phyloP scores from a whole-genome alignment of 2,329 filamentous ascomycete genomes.

The Calonectria pteridis region DNA sequence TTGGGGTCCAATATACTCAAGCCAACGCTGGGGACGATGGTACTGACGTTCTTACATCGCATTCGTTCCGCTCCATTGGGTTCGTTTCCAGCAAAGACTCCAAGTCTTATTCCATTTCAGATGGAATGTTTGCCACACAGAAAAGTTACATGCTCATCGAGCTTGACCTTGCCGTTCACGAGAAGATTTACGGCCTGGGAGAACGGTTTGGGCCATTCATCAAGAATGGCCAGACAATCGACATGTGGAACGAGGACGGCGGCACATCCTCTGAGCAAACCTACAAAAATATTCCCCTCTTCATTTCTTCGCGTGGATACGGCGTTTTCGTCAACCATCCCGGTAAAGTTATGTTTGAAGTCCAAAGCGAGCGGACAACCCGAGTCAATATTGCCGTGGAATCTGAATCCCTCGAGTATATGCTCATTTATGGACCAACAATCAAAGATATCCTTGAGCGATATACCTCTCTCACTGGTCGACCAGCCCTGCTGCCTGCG shows the following conservation, averaged over 20 bases:
- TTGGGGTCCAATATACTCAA: neutral
- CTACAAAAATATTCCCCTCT: neutral
- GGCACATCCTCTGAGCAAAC: neutral
- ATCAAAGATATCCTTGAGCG: neutral
- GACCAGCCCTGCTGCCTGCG: neutral
- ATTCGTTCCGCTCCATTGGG: neutral
- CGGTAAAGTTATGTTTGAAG: neutral
- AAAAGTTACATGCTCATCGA: neutral
- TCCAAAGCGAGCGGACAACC: neutral
- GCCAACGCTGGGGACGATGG: neutral
- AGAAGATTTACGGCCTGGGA: neutral
- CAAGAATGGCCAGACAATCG: constrained; percentile 1
- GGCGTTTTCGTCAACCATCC: neutral
- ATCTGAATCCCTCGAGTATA: neutral
- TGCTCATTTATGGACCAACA: neutral
- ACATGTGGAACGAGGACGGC: constrained; percentile 7
- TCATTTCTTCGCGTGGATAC: neutral
- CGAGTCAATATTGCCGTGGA: neutral
- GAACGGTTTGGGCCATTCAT: neutral
- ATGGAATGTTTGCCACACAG: neutral
- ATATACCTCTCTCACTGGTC: neutral
- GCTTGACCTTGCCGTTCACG: neutral
- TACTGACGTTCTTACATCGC: neutral
- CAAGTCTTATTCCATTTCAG: neutral
- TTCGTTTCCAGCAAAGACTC: neutral